A percentile compares a stretch with the other conserved stretches of the same genome.
Evolutionary conservation across 78 protist species (phyloP).

Genomic region (Anaeramoeba flamelloides): DNA sequence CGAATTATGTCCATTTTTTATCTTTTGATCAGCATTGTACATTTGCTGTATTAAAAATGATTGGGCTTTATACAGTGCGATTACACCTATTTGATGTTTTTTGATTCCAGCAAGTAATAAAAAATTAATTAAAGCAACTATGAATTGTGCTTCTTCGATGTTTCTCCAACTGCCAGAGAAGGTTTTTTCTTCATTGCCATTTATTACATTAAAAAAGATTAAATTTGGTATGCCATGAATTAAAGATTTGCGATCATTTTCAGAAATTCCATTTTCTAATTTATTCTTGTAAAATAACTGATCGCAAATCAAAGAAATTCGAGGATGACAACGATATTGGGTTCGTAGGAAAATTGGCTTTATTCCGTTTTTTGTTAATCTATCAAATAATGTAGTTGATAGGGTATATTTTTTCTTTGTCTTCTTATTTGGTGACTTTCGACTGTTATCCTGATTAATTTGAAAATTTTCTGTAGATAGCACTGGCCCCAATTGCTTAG

Average conservation of each 20-base stretch:
- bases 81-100: background rate
- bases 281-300: background rate
- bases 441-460: background rate
- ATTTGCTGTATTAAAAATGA: background rate
- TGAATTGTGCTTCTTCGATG: background rate
- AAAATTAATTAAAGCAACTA: background rate
- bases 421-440: background rate
- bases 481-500: background rate
- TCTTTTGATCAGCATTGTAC: background rate
- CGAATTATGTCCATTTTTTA: background rate
- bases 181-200: background rate
- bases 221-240: background rate
- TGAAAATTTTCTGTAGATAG: background rate
- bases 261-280: background rate
- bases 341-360: background rate
- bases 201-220: background rate
- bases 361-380: background rate
- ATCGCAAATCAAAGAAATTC: background rate
- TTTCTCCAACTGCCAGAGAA: background rate
- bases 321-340: background rate
- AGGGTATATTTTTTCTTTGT: background rate
- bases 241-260: background rate
- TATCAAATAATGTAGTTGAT: background rate
- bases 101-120: background rate
- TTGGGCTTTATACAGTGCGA: background rate